Base-by-base conservation (phyloP, 1,139 yeast species). In the Yamadazyma conglobata region DNA sequence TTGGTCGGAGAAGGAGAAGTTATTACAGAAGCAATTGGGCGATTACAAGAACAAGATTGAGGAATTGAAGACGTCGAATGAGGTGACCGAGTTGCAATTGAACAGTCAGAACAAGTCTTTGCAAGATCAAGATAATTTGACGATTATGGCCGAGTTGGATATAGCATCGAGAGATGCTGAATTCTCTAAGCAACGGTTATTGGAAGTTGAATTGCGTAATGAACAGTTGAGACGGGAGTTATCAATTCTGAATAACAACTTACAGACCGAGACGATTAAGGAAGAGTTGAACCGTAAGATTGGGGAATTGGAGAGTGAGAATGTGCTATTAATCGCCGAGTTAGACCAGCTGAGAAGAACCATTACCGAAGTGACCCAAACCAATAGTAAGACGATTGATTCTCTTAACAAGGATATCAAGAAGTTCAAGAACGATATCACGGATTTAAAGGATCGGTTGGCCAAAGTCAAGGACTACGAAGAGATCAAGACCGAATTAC, bases 171-270 rank as follows among this genome's bases (percentile, higher is more conserved):
- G 86, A 39, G 96, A 88, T 46, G 73, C 85, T 8, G 95, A 85
- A 47, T 58, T 77, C 16, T 75, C 87, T 22, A 85, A 85, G 45
- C 64, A 76, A 33, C 68, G 93, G 35, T 72, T 79, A 2, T 54
- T 76, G 32, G 88, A 83, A 44, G 70, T 88, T 32, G 95, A 87
- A 52, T 74, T 73, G 43, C 69, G 95, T 39, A 89, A 87, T 48
- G 85, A 83, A 48, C 79, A 78, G 34, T 64, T 88, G 37, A 72
- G 88, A 37, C 67, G 77, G 17, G 82, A 83, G 35, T 53, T 87
- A 29, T 74, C 84, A 21, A 60, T 60, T 25, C 60, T 70, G 4
- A 69, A 74, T 34, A 66, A 71, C 22, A 76, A 70, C 25, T 52
- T 58, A 11, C 67, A 62, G 32, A 48, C 60, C 14, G 54, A 56